Conservation (phyloP, 75 land plant genomes). For the Pinus tabuliformis region DNA sequence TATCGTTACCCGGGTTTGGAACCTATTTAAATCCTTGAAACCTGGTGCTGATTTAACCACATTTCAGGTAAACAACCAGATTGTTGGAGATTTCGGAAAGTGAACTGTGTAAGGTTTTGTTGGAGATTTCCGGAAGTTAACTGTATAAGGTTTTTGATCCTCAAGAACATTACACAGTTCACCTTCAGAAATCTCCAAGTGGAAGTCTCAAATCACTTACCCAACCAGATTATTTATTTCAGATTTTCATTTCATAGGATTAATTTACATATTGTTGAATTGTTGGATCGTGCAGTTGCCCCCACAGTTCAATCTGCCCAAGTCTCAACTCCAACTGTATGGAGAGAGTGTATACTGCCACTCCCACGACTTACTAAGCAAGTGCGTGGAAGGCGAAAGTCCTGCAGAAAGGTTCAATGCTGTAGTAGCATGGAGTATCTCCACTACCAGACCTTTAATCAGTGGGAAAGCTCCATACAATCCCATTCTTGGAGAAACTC, state of each 20-base stretch:
- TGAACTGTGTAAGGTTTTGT: too few relatives aligned
- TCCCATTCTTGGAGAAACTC: slow-evolving; percentile 93
- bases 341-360: slow-evolving; percentile 74
- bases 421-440: slow-evolving; percentile 1
- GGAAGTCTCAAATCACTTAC: not conserved
- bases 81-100: not conserved
- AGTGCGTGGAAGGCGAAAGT: slow-evolving; percentile 33
- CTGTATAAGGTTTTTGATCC: too few relatives aligned
- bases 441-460: slow-evolving; percentile 2
- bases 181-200: too few relatives aligned
- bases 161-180: too few relatives aligned
- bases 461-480: slow-evolving; percentile 66
- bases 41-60: slow-evolving; percentile 78
- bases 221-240: not conserved
- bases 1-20: too few relatives aligned
- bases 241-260: not conserved
- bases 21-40: slow-evolving; percentile 47
- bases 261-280: not conserved
- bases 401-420: slow-evolving; percentile 27
- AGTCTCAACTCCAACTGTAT: slow-evolving; percentile 80
- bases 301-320: slow-evolving; percentile 77
- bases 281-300: slow-evolving; percentile 41
- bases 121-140: too few relatives aligned
- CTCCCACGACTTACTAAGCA: slow-evolving; percentile 40
- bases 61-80: slow-evolving; percentile 37